These are phyloP conservation scores for Monosporozyma servazzii DNA, from an alignment of 805 yeast genomes.

Conservation along the genomic window DNA sequence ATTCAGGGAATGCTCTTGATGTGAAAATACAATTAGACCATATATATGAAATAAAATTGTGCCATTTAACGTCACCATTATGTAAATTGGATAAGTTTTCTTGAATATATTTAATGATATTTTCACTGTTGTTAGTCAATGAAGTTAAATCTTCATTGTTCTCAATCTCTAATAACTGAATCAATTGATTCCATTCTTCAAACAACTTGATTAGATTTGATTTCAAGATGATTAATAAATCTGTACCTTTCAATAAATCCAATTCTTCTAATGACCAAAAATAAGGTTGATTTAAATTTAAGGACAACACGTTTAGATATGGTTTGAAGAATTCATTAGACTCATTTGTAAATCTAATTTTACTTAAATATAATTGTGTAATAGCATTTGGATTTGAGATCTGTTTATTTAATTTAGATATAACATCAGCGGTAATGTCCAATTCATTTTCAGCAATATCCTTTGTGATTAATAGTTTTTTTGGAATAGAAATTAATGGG, in stretches of 20 bases:
- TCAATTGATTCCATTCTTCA: conserved; percentile 46
- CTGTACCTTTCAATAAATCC: conserved; percentile 53
- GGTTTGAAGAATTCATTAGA: conserved; percentile 27
- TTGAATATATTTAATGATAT: conserved; percentile 4
- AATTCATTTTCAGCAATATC: conserved; percentile 22
- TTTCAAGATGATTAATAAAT: conserved; percentile 47
- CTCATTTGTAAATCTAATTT: conserved; percentile 33
- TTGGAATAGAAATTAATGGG: conserved; percentile 34
- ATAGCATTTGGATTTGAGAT: conserved; percentile 25
- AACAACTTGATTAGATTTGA: conserved; percentile 38
- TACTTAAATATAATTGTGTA: conserved; percentile 33
- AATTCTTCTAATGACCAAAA: conserved; percentile 53
- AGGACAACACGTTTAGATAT: conserved; percentile 43
- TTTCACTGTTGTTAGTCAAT: neutral
- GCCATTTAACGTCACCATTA: conserved; percentile 38
- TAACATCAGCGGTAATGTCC: neutral
- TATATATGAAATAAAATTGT: conserved; percentile 54
- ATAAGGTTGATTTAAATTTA: conserved; percentile 49
- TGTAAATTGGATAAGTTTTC: neutral
- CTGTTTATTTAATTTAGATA: neutral
- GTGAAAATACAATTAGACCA: conserved; percentile 69
- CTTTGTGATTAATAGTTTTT: conserved; percentile 31
- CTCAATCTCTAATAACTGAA: conserved; percentile 2
- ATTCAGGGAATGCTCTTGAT: conserved; percentile 74
- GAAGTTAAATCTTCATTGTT: neutral